Percentiles rank a stretch among this genome's conserved stretches.
These are phyloP conservation scores for Eucalyptus erythrocorys DNA, from an alignment of 345 rosid species.

Conservation along the genomic window DNA sequence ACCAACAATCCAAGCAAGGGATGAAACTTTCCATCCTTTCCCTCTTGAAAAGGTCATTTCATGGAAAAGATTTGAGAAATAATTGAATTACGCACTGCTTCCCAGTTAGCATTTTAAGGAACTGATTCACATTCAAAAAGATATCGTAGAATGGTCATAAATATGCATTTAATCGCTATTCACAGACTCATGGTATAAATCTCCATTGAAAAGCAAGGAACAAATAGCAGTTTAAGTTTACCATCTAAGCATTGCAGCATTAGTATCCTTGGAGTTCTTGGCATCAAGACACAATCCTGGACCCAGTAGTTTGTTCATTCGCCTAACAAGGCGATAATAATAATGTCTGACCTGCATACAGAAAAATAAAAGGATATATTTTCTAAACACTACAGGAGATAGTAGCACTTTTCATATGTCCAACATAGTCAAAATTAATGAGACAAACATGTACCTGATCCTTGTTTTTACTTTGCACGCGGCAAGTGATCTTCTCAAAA, in stretches of 20 bases:
- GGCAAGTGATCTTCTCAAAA: slow-evolving; percentile 93
- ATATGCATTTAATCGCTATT: background rate
- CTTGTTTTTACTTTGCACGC: slow-evolving; percentile 95
- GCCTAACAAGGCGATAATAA: slow-evolving; percentile 93
- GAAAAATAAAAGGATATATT: background rate
- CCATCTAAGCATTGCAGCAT: slow-evolving; percentile 99
- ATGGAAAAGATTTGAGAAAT: background rate
- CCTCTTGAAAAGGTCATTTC: background rate
- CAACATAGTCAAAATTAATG: background rate
- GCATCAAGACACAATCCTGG: slow-evolving; percentile 92
- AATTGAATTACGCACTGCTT: background rate
- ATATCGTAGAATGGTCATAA: background rate
- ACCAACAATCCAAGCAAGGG: background rate
- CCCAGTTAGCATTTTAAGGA: background rate
- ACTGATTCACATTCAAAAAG: background rate
- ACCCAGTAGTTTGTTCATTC: slow-evolving; percentile 96
- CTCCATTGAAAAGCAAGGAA: background rate
- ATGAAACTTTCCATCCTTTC: background rate
- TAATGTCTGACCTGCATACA: slow-evolving; percentile 91
- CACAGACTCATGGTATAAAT: background rate
- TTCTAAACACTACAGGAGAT: background rate
- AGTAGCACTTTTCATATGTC: background rate
- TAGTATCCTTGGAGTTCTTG: slow-evolving; percentile 94
- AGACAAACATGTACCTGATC: slow-evolving; percentile 64
- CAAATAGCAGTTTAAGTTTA: slow-evolving; percentile 7